Evolutionary conservation across 31 red algal species (phyloP).

Genomic region (Asparagopsis taxiformis): DNA sequence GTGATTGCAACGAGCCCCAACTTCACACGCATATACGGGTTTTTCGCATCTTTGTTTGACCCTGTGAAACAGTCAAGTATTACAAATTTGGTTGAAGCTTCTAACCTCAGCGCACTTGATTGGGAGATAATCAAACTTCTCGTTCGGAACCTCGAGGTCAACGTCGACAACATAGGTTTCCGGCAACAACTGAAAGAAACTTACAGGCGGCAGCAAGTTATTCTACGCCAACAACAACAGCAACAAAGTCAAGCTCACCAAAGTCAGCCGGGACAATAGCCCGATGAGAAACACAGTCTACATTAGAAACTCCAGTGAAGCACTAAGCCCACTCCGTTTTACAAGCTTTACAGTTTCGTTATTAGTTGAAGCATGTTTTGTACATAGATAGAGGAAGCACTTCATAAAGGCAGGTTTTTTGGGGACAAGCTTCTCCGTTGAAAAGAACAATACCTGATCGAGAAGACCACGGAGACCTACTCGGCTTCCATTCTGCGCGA

Average conservation of each 20-base stretch:
- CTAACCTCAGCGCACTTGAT: conserved; percentile 59
- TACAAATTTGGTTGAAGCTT: conserved; percentile 17
- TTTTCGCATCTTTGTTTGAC: conserved; percentile 79
- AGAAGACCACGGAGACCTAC: conserved; percentile 5
- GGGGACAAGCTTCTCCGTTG: not conserved
- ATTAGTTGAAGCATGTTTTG: not conserved
- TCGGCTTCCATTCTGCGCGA: not conserved
- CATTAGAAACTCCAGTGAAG: not conserved
- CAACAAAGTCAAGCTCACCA: conserved; percentile 19
- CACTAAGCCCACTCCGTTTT: not conserved
- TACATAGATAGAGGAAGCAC: not conserved
- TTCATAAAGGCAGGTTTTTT: too few relatives aligned
- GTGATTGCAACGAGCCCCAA: conserved; percentile 55
- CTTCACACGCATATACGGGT: conserved; percentile 76
- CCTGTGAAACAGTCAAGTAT: conserved; percentile 28
- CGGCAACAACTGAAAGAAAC: conserved; percentile 65
- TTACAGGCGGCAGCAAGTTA: conserved; percentile 51
- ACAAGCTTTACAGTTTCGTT: not conserved
- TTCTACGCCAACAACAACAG: conserved; percentile 50
- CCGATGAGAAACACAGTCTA: conserved; percentile 1
- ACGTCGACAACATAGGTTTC: conserved; percentile 57
- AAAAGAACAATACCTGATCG: not conserved
- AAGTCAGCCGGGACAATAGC: conserved; percentile 4
- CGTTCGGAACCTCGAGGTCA: conserved; percentile 79
- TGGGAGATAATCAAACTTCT: conserved; percentile 90